Evolutionary conservation across 2,329 filamentous ascomycete genomes (phyloP).

Genomic region (Incumbomyces lentus): DNA sequence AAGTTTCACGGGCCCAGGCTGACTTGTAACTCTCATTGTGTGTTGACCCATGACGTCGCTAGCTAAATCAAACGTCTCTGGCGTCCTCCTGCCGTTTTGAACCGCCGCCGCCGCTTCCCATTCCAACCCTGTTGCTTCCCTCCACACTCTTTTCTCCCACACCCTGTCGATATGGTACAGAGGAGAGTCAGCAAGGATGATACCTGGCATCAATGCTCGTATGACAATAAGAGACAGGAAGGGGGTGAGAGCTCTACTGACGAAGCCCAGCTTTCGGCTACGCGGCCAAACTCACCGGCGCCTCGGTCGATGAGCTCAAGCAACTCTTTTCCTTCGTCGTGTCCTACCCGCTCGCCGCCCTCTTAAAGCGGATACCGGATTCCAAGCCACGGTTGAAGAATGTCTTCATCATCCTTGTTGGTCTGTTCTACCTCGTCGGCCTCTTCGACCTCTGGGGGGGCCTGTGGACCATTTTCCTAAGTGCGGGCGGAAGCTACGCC

Average conservation of each 20-base stretch:
- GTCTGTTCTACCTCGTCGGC: slow-evolving; percentile 83
- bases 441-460: slow-evolving; percentile 89
- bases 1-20: too few relatives aligned
- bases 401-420: slow-evolving; percentile 67
- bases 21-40: too few relatives aligned
- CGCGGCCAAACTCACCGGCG: slow-evolving; percentile 46
- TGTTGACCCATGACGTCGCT: slow-evolving; percentile 6
- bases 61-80: background rate
- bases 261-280: slow-evolving; percentile 48
- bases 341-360: slow-evolving; percentile 79
- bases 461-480: slow-evolving; percentile 66
- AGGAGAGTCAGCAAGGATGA: slow-evolving; percentile 35
- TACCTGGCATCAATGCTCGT: slow-evolving; percentile 56
- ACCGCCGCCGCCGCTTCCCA: too few relatives aligned
- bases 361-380: slow-evolving; percentile 87
- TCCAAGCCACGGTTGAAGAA: slow-evolving; percentile 76
- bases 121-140: too few relatives aligned
- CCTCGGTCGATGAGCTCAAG: slow-evolving; percentile 66
- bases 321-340: slow-evolving; percentile 81
- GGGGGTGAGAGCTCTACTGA: slow-evolving; percentile 10
- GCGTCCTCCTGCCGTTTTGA: too few relatives aligned
- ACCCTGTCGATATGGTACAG: background rate
- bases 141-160: too few relatives aligned
- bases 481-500: slow-evolving; percentile 66
- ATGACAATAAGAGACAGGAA: slow-evolving; percentile 21